Conservation (phyloP, 2,329 filamentous ascomycete species). For the Calonectria multiphialidica region DNA sequence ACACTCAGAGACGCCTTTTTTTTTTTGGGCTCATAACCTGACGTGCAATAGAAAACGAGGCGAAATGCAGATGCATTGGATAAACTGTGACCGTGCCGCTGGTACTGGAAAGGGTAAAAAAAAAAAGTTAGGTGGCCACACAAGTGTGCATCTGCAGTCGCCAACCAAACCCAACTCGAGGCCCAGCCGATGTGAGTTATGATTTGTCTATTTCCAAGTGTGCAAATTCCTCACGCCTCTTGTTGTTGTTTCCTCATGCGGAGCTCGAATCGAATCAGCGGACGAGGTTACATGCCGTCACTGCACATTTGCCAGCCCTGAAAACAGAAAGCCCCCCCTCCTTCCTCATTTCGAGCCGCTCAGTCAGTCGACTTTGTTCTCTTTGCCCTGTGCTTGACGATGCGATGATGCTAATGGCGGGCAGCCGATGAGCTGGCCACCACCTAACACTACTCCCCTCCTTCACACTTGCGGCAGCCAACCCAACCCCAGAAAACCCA, state of each 20-base stretch:
- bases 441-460: not conserved
- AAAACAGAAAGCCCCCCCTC: not conserved
- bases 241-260: not conserved
- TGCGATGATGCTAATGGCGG: not conserved
- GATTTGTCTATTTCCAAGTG: not conserved
- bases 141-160: not conserved
- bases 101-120: not conserved
- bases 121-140: not conserved
- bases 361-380: not conserved
- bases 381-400: not conserved
- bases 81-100: not conserved
- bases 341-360: not conserved
- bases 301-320: not conserved
- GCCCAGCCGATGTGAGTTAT: not conserved
- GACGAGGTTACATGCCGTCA: not conserved
- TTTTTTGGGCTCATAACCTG: not conserved
- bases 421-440: constrained; percentile 10
- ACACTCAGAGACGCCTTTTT: not conserved
- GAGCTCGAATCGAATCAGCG: not conserved
- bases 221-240: not conserved
- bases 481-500: not conserved
- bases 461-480: not conserved
- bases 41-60: not conserved
- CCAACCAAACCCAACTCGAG: constrained; percentile 2
- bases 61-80: not conserved